Evolutionary conservation across 2,329 filamentous ascomycete genomes (phyloP), one percentile per base, ranked within the genome.

Genomic region (Alternaria consortialis): DNA sequence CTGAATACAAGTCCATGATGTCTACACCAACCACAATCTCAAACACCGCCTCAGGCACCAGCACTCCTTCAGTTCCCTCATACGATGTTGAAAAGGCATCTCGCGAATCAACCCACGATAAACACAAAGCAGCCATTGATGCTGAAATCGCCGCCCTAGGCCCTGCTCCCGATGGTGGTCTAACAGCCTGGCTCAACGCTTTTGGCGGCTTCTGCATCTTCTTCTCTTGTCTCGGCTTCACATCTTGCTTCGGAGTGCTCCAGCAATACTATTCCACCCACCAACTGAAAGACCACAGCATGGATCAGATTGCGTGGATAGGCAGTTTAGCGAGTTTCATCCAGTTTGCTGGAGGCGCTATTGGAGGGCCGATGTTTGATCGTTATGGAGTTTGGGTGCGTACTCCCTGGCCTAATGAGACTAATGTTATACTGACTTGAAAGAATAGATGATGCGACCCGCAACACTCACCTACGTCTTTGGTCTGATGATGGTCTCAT

Each of bases 341-440:
- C 59, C 80, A 88, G 78, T 84, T 85, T 69, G 79, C 72, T 25
- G 56, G 83, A 63, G 87, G 88, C 0, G 84, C 85, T 0, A 64
- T 90, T 12, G 82, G 87, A 27, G 89, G 89, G 1, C 85, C 84
- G 20, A 40, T 89, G 0, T 90, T 86, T 64, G 90, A 91, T 69
- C 80, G 81, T 1, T 81, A 76, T 55, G 82, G 83, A 4, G 71
- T 72, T 11, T 75, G 70, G 74, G 80, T 81, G 65, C 57, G 72
- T 55, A 17, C 20, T 9, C 4, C 17, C 0, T 9, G 1, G 1
- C 11, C 2, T 5, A 13, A 7, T 17, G 17, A 7, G 4, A 20
- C 31, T 32, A 31, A 17, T 44, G 5, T 43, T 47, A 13, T 53
- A 36, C 46, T 48, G 12, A 48, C 12, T 36, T 43, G 2, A 17